These are phyloP conservation scores for Cutaneotrichosporon sp. DNA, from an alignment of 1,284 basidiomycete genomes.

Conservation along the genomic window DNA sequence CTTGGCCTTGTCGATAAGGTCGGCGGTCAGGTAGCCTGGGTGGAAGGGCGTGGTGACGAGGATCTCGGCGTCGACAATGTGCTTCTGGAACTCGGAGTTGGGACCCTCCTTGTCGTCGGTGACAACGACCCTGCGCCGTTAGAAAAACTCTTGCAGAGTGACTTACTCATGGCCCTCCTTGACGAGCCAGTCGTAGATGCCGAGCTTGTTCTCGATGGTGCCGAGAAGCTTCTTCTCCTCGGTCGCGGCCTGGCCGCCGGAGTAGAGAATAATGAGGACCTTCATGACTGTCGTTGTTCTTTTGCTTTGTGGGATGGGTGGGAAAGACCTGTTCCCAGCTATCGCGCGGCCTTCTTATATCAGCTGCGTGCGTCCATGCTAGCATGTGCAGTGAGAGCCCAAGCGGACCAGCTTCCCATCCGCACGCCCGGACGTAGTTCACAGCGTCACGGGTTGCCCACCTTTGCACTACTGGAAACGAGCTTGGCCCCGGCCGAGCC, in stretches of 20 bases:
- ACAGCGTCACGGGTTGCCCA: too few relatives aligned
- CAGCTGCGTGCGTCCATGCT: too few relatives aligned
- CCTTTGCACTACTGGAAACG: too few relatives aligned
- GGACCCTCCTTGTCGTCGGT: slow-evolving; percentile 83
- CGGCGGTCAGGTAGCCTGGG: slow-evolving; percentile 79
- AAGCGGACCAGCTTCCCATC: too few relatives aligned
- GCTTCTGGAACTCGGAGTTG: slow-evolving; percentile 68
- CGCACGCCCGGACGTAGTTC: too few relatives aligned
- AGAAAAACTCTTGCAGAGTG: slow-evolving; percentile 1
- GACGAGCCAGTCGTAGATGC: slow-evolving; percentile 65
- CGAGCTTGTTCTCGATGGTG: slow-evolving; percentile 85
- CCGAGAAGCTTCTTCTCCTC: slow-evolving; percentile 81
- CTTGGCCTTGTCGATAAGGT: slow-evolving; percentile 71
- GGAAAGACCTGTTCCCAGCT: neutral
- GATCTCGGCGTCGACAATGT: slow-evolving; percentile 35
- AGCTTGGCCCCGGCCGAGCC: too few relatives aligned
- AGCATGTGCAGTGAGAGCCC: too few relatives aligned
- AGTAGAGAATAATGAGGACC: slow-evolving; percentile 71
- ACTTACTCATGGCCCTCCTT: slow-evolving; percentile 71
- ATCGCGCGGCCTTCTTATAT: too few relatives aligned
- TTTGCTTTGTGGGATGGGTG: neutral
- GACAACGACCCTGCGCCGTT: slow-evolving; percentile 49
- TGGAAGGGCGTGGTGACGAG: slow-evolving; percentile 82
- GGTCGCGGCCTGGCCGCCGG: slow-evolving; percentile 56
- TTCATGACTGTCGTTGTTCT: slow-evolving; percentile 37